These are phyloP conservation scores for Rhizophora apiculata DNA, from an alignment of 345 rosid species.

Conservation along the genomic window DNA sequence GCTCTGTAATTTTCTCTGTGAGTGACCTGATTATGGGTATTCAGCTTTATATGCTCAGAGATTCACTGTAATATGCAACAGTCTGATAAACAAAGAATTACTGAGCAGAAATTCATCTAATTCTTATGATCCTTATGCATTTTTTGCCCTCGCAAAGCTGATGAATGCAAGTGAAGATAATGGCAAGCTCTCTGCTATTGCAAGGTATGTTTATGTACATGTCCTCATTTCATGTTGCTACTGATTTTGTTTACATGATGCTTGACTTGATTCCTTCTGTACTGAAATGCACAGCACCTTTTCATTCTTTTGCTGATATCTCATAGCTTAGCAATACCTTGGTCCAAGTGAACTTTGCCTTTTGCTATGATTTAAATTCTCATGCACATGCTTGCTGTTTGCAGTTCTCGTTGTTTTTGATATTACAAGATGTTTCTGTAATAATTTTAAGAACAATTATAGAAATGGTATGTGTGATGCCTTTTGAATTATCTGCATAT, in stretches of 20 bases:
- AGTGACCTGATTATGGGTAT: neutral
- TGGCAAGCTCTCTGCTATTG: slow-evolving; percentile 93
- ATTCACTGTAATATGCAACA: neutral
- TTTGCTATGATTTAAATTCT: neutral
- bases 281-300: neutral
- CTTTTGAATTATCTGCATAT: neutral
- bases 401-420: neutral
- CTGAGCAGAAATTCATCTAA: neutral
- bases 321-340: neutral
- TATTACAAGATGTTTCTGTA: neutral
- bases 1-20: neutral
- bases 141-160: slow-evolving; percentile 88
- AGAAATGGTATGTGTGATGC: neutral
- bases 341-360: neutral
- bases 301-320: neutral
- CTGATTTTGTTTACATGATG: neutral
- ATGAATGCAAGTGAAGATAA: slow-evolving; percentile 85
- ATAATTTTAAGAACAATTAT: neutral
- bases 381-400: neutral
- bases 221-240: neutral
- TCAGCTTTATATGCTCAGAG: neutral
- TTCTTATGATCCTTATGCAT: slow-evolving; percentile 34
- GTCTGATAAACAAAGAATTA: neutral
- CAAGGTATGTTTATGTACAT: slow-evolving; percentile 50
- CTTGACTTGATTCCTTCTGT: too few species aligned